phyloP scores from a whole-genome alignment of 2,329 filamentous ascomycete species.

The Apiospora rasikravindrae region DNA sequence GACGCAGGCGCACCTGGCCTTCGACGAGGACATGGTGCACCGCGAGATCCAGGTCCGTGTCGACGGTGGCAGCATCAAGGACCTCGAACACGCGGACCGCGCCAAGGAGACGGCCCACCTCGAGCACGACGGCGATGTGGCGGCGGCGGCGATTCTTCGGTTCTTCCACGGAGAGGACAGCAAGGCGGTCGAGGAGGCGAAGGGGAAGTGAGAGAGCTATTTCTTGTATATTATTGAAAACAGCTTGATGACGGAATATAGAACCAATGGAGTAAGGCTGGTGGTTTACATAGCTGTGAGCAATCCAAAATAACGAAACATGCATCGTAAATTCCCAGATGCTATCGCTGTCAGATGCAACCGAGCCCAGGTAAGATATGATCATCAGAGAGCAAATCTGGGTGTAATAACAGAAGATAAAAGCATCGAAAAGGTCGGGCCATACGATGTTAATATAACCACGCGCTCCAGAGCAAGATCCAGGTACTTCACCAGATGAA shows the following conservation, averaged over 20 bases:
- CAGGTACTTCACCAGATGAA: not conserved
- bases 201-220: not conserved
- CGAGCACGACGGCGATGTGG: constrained; percentile 72
- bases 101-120: constrained; percentile 65
- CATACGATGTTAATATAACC: not conserved
- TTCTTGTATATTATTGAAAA: not conserved
- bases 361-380: too few relatives aligned
- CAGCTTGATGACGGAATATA: not conserved
- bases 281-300: not conserved
- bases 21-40: constrained; percentile 70
- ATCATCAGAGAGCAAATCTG: not conserved
- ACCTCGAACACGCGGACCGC: constrained; percentile 64
- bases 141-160: constrained; percentile 70
- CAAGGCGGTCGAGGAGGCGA: not conserved
- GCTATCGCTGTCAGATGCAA: not conserved
- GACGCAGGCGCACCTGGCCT: constrained; percentile 82
- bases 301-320: not conserved
- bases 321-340: not conserved
- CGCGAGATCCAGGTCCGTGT: constrained; percentile 67
- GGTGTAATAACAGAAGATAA: not conserved
- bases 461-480: not conserved
- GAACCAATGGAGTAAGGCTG: not conserved
- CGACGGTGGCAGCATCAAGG: constrained; percentile 64
- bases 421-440: not conserved
- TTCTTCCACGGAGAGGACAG: constrained; percentile 55